phyloP scores from a whole-genome alignment of 768 basidiomycete species.

The Rhodotorula taiwanensis region DNA sequence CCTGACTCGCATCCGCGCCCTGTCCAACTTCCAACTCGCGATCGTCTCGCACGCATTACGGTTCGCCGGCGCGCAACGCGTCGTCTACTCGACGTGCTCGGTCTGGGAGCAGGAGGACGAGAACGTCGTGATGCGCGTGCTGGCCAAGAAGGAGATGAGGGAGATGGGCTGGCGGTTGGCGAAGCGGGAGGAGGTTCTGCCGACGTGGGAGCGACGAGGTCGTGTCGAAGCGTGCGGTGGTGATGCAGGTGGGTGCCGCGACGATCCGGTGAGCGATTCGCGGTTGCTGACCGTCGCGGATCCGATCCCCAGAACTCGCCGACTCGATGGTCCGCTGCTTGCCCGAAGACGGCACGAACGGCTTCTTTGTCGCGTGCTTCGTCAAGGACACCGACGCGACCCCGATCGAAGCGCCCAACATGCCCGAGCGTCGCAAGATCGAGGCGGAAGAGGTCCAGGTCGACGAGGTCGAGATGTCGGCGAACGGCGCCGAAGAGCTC shows the following conservation, averaged over 20 bases:
- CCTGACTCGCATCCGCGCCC: constrained; percentile 63
- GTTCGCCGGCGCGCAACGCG: constrained; percentile 68
- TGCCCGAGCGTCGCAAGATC: too few species aligned
- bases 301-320: constrained; percentile 50
- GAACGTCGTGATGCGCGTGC: constrained; percentile 65
- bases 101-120: constrained; percentile 88
- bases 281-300: background rate
- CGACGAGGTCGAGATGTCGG: background rate
- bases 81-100: constrained; percentile 98
- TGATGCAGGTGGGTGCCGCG: constrained; percentile 34
- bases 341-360: constrained; percentile 76
- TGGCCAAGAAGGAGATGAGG: constrained; percentile 64
- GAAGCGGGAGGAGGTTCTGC: constrained; percentile 59
- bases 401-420: background rate
- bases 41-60: constrained; percentile 94
- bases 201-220: constrained; percentile 77
- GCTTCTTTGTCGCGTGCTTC: constrained; percentile 97
- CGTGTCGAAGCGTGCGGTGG: constrained; percentile 57
- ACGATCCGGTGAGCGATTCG: background rate
- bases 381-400: constrained; percentile 43
- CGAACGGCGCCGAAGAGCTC: background rate
- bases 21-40: constrained; percentile 78
- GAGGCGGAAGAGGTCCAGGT: background rate
- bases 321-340: constrained; percentile 47
- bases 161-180: constrained; percentile 63